These are phyloP conservation scores for Scheffersomyces coipomensis DNA, from an alignment of 805 yeast genomes.

Conservation along the genomic window DNA sequence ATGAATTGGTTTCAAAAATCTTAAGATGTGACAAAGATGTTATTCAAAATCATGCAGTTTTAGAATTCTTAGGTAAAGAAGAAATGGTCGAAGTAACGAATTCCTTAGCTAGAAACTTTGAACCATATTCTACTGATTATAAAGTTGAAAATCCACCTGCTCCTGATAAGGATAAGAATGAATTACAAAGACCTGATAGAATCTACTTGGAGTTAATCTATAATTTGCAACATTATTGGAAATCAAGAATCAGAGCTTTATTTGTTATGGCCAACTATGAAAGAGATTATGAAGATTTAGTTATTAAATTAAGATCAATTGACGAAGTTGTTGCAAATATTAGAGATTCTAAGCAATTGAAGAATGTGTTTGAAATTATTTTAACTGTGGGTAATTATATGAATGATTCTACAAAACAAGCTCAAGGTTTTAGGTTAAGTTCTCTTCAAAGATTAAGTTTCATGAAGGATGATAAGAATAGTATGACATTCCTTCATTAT, in stretches of 20 bases:
- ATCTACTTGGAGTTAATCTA: slow-evolving; percentile 66
- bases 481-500: slow-evolving; percentile 71
- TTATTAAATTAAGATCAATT: slow-evolving; percentile 51
- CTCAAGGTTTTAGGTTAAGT: slow-evolving; percentile 67
- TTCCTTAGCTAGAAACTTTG: slow-evolving; percentile 52
- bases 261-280: slow-evolving; percentile 54
- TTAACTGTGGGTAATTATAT: slow-evolving; percentile 75
- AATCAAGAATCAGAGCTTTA: slow-evolving; percentile 65
- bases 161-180: slow-evolving; percentile 55
- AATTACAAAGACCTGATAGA: slow-evolving; percentile 67
- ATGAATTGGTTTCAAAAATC: slow-evolving; percentile 53
- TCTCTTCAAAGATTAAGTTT: slow-evolving; percentile 69
- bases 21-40: slow-evolving; percentile 60
- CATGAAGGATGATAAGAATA: slow-evolving; percentile 68
- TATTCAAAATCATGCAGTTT: slow-evolving; percentile 51
- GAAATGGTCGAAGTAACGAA: slow-evolving; percentile 60
- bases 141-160: slow-evolving; percentile 22
- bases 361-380: slow-evolving; percentile 61
- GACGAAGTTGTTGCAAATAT: slow-evolving; percentile 60
- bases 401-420: slow-evolving; percentile 70
- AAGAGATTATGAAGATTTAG: slow-evolving; percentile 64
- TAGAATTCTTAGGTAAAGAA: slow-evolving; percentile 72
- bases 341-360: slow-evolving; percentile 50
- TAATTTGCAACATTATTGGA: slow-evolving; percentile 71
- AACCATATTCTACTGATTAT: slow-evolving; percentile 61